Conservation (phyloP, 768 basidiomycete species). For the Lactarius sp. region DNA sequence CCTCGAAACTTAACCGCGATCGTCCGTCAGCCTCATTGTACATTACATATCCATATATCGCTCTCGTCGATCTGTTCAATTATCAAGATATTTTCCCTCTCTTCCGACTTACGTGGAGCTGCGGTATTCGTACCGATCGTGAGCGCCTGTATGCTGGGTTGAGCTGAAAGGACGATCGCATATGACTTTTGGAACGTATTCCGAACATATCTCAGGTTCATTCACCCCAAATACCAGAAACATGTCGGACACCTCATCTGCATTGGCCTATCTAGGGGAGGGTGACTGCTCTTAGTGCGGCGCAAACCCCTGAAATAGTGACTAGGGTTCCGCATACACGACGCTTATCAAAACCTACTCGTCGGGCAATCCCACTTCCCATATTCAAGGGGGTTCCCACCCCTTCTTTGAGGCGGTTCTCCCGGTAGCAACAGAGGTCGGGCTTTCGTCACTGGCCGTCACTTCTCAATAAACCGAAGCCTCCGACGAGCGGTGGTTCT, state of each 20-base stretch:
- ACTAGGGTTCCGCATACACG: not conserved
- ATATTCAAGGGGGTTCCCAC: conserved; percentile 3
- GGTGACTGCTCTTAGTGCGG: conserved; percentile 16
- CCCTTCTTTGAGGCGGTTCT: not conserved
- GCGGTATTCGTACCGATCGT: conserved; percentile 12
- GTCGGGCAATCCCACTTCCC: conserved; percentile 12
- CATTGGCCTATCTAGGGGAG: not conserved
- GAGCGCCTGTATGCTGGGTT: not conserved
- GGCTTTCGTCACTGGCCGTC: not conserved
- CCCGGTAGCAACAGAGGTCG: not conserved
- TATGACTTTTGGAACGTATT: conserved; percentile 2
- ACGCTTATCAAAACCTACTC: conserved; percentile 6
- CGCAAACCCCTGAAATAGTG: not conserved
- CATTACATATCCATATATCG: conserved; percentile 22
- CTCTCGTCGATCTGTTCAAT: conserved; percentile 22
- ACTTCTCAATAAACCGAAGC: conserved; percentile 7
- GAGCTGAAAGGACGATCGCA: conserved; percentile 2
- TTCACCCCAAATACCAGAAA: not conserved
- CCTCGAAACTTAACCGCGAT: conserved; percentile 16
- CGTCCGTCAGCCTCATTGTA: conserved; percentile 23
- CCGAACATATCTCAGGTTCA: not conserved
- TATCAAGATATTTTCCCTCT: conserved; percentile 9
- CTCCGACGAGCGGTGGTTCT: conserved; percentile 15
- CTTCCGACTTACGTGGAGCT: conserved; percentile 12
- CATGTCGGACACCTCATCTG: not conserved